Evolutionary conservation across 352 stramenopile species (phyloP), one percentile per base, ranked within the genome.

Genomic region (Phytophthora kernoviae): DNA sequence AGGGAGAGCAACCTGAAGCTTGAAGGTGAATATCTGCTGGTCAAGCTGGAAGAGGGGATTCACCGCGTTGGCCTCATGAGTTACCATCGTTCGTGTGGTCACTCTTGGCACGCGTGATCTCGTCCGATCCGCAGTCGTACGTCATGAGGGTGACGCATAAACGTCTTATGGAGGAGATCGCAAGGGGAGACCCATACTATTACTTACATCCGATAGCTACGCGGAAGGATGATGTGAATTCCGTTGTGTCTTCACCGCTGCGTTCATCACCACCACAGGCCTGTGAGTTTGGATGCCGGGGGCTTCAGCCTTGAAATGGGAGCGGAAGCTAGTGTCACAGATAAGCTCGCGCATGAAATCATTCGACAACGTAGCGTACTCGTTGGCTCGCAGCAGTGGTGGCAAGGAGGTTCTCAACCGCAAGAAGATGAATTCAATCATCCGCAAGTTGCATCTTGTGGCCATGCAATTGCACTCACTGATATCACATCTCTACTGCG

Each of bases 401-500:
- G 76, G 74, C 2, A 79, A 85, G 36, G 78, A 90, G 34, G 48
- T 85, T 4, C 64, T 90, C 30, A 92, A 77, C 40, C 83, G 83
- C 20, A 90, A 90, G 69, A 92, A 92, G 53, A 81, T 90, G 70
- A 92, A 92, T 62, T 90, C 83, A 17, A 90, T 84, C 15, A 89
- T 92, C 27, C 81, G 83, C 4, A 92, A 92, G 50, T 54, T 92
- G 20, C 83, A 92, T 56, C 66, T 92, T 12, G 81, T 92, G 27
- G 83, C 81, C 0, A 86, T 92, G 46, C 83, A 92, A 48, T 39
- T 93, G 10, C 83, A 93, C 51, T 88, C 79, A 14, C 54, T 92
- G 5, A 68, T 92, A 9, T 86, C 75, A 1, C 81, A 92, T 53
- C 27, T 92, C 7, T 90, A 88, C 62, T 90, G 83, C 42, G 34